Base-by-base conservation (phyloP, 2,329 filamentous ascomycete species). In the Calycina marina region DNA sequence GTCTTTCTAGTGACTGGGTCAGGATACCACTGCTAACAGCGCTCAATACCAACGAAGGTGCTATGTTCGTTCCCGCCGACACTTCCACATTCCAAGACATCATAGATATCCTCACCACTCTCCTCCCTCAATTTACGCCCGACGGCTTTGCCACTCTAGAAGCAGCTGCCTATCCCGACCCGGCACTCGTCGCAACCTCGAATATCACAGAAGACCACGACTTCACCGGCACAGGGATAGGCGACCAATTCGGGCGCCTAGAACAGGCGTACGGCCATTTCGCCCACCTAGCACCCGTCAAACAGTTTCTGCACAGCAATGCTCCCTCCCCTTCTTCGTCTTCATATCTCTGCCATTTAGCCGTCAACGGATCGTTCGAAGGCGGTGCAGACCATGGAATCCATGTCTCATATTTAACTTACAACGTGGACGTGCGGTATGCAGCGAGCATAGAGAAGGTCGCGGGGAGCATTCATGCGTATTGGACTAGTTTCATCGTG, bases 31-130 rank as follows among this genome's bases (percentile, higher is more conserved):
- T 83, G 30, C 55, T 84, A 30, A 80, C 75, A 0, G 77, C 77
- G 5, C 83, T 74, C 58, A 76, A 74, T 52, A 68, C 70, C 24
- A 73, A 82, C 45, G 78, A 84, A 51, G 78, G 77, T 11, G 64
- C 71, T 1, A 51, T 61, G 22, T 83, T 82, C 47, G 67, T 81
- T 1, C 66, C 73, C 0, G 51, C 57, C 10, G 43, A 50, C 5
- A 59, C 66, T 32, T 54, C 59, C 10, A 58, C 57, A 2, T 56
- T 63, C 8, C 54, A 50, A 0, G 61, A 73, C 8, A 77, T 81
- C 48, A 59, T 59, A 3, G 37, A 50, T 3, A 80, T 82, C 52
- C 81, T 80, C 59, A 50, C 54, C 0, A 58, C 54, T 0, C 62
- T 84, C 6, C 62, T 83, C 9, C 77, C 77, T 0, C 56, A 59